Conservation (phyloP, 768 basidiomycete genomes). For the Fibroporia radiculosa region DNA sequence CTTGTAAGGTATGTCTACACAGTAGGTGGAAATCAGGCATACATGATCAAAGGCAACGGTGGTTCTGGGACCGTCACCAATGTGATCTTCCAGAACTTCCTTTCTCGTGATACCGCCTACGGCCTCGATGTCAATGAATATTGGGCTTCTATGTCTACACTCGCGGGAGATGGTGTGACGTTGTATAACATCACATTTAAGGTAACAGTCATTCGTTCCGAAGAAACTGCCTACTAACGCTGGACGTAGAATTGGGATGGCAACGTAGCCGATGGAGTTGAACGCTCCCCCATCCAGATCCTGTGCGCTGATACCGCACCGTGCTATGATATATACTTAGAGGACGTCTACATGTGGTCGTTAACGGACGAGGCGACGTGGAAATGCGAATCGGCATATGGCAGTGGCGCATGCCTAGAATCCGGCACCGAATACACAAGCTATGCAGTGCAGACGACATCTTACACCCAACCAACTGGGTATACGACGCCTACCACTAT, state of each 20-base stretch:
- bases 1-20: slow-evolving; percentile 19
- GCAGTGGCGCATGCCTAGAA: slow-evolving; percentile 19
- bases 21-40: slow-evolving; percentile 23
- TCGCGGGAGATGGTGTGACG: slow-evolving; percentile 19
- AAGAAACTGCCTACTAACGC: background rate
- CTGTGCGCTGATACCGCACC: slow-evolving; percentile 21
- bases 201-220: slow-evolving; percentile 6
- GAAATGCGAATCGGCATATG: slow-evolving; percentile 25
- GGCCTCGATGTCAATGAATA: slow-evolving; percentile 22
- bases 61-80: slow-evolving; percentile 21
- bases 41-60: slow-evolving; percentile 24
- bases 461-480: slow-evolving; percentile 18
- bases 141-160: slow-evolving; percentile 18
- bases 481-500: slow-evolving; percentile 23
- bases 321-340: slow-evolving; percentile 19
- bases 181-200: slow-evolving; percentile 22
- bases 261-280: slow-evolving; percentile 18
- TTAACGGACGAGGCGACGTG: slow-evolving; percentile 17
- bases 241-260: slow-evolving; percentile 21
- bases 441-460: slow-evolving; percentile 17
- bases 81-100: slow-evolving; percentile 23
- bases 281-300: slow-evolving; percentile 20
- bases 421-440: slow-evolving; percentile 15
- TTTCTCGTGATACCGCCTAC: slow-evolving; percentile 21
- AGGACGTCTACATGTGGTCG: slow-evolving; percentile 24